Evolutionary conservation across 148 eudicot genomes (phyloP), one percentile per base, ranked within the genome.

Genomic region (Oxyria digyna): DNA sequence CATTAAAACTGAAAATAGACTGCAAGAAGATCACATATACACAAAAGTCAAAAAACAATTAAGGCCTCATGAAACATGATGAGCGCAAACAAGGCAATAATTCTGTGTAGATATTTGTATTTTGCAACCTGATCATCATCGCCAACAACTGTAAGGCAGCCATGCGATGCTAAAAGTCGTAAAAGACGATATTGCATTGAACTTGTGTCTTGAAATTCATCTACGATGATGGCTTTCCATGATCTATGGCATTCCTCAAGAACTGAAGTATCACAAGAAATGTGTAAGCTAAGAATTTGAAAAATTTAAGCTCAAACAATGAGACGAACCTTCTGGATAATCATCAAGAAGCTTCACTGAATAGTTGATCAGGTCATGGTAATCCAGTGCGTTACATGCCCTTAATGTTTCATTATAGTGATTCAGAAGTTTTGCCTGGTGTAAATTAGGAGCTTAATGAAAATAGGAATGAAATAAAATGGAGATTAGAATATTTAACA

Each of bases 161-260:
- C 85, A 80, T 84, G 91, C 43, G 94, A 87, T 79, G 91, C 87
- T 74, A 92, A 85, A 75, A 74, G 75, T 49, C 77, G 82, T 72
- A 92, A 72, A 49, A 92, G 82, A 74, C 72, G 76, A 77, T 92
- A 92, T 67, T 92, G 98, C 91, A 89, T 89, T 24, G 89, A 72
- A 81, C 98, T 92, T 76, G 98, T 92, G 78, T 92, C 98, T 73
- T 92, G 98, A 78, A 92, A 92, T 74, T 92, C 98, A 78, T 89
- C 96, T 46, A 92, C 81, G 20, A 92, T 87, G 54, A 92, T 82
- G 72, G 96, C 91, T 79, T 81, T 86, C 98, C 98, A 92, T 62
- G 79, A 72, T 70, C 81, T 84, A 74, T 85, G 94, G 77, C 96
- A 84, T 71, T 85, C 96, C 78, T 83, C 74, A 11, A 79, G 75